phyloP scores from a whole-genome alignment of 495 filamentous ascomycete genomes.

The Parmelia sp. region DNA sequence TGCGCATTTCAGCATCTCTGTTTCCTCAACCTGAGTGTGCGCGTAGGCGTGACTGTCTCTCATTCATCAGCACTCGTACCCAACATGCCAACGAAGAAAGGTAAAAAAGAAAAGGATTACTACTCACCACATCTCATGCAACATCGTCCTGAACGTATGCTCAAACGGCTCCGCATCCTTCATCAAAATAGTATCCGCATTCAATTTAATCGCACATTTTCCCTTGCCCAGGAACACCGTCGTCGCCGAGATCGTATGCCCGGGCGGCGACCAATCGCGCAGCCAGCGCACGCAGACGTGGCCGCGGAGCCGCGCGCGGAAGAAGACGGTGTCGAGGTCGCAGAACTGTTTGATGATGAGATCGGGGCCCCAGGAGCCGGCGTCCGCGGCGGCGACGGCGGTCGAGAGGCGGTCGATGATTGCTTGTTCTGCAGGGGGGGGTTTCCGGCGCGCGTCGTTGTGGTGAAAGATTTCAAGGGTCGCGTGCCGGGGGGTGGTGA shows the following conservation, averaged over 20 bases:
- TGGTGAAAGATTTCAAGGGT: background rate
- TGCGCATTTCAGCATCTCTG: too few relatives aligned
- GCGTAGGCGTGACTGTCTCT: too few relatives aligned
- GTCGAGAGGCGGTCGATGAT: background rate
- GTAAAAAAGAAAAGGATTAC: too few relatives aligned
- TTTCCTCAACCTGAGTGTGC: too few relatives aligned
- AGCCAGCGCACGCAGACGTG: background rate
- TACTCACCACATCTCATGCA: slow-evolving; percentile 1
- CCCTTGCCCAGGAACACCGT: background rate
- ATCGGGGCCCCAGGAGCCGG: background rate
- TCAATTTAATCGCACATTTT: background rate
- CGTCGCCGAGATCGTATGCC: background rate
- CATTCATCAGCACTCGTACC: too few relatives aligned
- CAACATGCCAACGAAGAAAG: too few relatives aligned
- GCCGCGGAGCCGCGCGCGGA: background rate
- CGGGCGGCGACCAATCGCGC: background rate
- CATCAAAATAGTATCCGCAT: background rate
- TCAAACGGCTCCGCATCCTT: background rate
- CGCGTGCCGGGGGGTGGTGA: background rate
- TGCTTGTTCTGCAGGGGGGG: background rate
- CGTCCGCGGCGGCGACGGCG: background rate
- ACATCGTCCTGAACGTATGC: background rate
- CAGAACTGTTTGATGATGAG: slow-evolving; percentile 1
- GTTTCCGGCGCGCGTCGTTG: background rate
- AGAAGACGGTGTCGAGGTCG: background rate